Evolutionary conservation across 139 green algal species (phyloP).

Genomic region (Desmodesmus armatus): DNA sequence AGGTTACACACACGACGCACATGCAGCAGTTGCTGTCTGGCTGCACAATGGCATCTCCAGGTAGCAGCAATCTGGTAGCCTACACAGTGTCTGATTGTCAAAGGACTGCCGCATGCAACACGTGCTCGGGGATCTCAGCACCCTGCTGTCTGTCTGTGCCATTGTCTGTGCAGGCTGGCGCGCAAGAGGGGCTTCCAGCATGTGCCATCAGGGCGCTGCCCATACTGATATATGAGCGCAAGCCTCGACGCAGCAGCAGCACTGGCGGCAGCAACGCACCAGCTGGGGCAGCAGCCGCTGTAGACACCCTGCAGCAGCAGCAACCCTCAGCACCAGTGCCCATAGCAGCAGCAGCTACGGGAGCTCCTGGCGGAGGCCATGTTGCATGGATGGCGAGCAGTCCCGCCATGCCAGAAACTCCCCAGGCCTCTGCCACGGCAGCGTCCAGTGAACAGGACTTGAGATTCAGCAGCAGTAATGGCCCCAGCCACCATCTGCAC

Average conservation of each 20-base stretch:
- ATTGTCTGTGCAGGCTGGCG: slow-evolving; percentile 25
- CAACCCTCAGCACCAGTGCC: background rate
- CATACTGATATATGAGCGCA: slow-evolving; percentile 57
- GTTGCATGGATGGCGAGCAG: too few relatives aligned
- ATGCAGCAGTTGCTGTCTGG: too few relatives aligned
- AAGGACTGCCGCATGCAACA: too few relatives aligned
- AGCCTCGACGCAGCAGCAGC: background rate
- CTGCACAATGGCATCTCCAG: too few relatives aligned
- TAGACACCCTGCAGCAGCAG: background rate
- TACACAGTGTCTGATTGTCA: too few relatives aligned
- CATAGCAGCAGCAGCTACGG: background rate
- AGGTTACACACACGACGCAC: too few relatives aligned
- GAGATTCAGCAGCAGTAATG: background rate
- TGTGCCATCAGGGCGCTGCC: slow-evolving; percentile 61
- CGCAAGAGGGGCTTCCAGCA: slow-evolving; percentile 55
- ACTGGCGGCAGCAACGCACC: background rate
- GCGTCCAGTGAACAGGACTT: too few relatives aligned
- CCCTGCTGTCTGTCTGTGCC: background rate
- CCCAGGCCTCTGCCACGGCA: background rate
- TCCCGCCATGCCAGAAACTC: background rate
- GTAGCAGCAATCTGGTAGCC: too few relatives aligned
- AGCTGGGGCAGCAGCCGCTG: background rate
- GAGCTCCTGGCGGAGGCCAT: background rate
- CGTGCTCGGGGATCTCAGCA: too few relatives aligned
- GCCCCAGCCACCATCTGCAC: background rate